Percentiles rank a stretch among this genome's conserved stretches.
phyloP scores from a whole-genome alignment of 768 basidiomycete species.

The Pisolithus orientalis region DNA sequence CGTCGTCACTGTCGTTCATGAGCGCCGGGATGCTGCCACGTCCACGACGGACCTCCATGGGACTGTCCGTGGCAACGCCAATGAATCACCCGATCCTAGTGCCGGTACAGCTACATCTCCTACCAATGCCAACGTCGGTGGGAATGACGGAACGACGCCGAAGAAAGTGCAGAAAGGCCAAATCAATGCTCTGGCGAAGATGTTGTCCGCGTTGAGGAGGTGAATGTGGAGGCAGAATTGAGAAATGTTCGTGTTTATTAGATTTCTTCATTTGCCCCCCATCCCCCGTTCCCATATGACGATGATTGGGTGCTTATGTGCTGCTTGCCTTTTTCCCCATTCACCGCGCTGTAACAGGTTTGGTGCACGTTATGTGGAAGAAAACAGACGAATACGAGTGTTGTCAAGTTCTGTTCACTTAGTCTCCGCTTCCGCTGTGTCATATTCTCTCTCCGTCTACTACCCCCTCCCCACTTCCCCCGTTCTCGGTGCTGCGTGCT shows the following conservation, averaged over 20 bases:
- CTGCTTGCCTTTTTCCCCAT: background rate
- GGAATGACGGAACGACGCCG: constrained; percentile 34
- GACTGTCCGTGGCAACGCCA: background rate
- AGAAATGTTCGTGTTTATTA: constrained; percentile 9
- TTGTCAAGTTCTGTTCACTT: background rate
- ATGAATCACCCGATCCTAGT: background rate
- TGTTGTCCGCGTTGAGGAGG: constrained; percentile 76
- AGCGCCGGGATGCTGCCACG: constrained; percentile 58
- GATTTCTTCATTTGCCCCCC: background rate
- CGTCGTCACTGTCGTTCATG: constrained; percentile 30
- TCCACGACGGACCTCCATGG: constrained; percentile 67
- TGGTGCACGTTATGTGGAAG: background rate
- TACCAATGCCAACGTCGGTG: background rate
- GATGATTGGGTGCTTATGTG: background rate
- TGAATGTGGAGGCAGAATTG: constrained; percentile 31
- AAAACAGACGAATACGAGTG: constrained; percentile 1
- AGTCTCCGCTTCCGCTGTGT: background rate
- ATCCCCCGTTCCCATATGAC: too few relatives aligned
- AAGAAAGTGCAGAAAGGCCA: constrained; percentile 87
- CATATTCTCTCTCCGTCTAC: background rate
- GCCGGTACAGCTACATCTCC: background rate
- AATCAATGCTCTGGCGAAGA: constrained; percentile 87
- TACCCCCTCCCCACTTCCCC: background rate
- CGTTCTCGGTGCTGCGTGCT: background rate
- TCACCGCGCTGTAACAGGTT: background rate